These are phyloP conservation scores for Alternaria gansuensis DNA, from an alignment of 2,329 filamentous ascomycete genomes.

Conservation along the genomic window DNA sequence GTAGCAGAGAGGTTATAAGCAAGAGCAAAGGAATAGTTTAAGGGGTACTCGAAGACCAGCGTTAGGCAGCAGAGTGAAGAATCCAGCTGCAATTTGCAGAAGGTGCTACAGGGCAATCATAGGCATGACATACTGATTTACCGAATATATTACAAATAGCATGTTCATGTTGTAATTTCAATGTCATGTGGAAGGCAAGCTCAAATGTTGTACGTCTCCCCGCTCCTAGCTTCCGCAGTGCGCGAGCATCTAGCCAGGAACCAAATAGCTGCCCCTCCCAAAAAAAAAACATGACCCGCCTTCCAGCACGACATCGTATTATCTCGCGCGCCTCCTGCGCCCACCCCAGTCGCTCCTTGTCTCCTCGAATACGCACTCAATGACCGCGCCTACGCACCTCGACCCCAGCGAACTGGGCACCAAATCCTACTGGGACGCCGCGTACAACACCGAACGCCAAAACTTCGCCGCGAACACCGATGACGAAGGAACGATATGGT, in stretches of 20 bases:
- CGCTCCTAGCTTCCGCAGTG: neutral
- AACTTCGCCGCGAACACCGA: constrained; percentile 76
- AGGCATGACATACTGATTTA: neutral
- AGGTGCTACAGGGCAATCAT: neutral
- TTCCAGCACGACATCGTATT: neutral
- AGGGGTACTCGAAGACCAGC: neutral
- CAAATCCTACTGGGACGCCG: constrained; percentile 70
- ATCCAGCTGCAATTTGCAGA: neutral
- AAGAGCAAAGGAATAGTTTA: neutral
- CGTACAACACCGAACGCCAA: constrained; percentile 74
- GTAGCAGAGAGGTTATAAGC: neutral
- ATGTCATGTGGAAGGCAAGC: neutral
- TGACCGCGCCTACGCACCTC: constrained; percentile 57
- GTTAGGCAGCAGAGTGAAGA: neutral
- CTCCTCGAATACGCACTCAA: neutral
- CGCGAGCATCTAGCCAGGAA: constrained; percentile 5
- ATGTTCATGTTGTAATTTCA: neutral
- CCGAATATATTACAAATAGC: neutral
- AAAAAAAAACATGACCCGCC: neutral
- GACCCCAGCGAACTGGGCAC: constrained; percentile 84
- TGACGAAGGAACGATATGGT: constrained; percentile 93
- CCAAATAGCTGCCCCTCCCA: neutral
- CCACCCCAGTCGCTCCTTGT: neutral
- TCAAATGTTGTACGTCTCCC: neutral
- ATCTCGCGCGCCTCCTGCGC: neutral